phyloP scores from a whole-genome alignment of 257 asterid species.

The Jaltomata sinuosa region DNA sequence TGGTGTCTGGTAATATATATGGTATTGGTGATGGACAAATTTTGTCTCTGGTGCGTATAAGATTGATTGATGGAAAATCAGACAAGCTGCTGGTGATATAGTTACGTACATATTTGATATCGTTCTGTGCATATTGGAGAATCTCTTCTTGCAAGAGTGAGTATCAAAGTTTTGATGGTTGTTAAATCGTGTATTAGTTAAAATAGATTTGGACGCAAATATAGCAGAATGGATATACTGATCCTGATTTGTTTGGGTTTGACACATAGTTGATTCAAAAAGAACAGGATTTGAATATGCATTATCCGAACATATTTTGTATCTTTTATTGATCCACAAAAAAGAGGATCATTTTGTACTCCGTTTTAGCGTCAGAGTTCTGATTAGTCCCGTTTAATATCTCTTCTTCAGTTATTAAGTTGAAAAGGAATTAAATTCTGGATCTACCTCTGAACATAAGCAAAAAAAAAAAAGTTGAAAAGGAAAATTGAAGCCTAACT shows the following conservation, averaged over 20 bases:
- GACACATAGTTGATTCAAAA: background rate
- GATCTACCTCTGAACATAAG: too few species aligned
- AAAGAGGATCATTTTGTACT: background rate
- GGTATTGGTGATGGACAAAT: background rate
- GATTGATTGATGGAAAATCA: background rate
- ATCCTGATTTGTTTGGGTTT: background rate
- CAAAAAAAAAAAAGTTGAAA: too few species aligned
- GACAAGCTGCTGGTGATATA: background rate
- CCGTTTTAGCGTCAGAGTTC: background rate
- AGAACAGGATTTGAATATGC: background rate
- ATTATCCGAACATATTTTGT: background rate
- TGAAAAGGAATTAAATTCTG: too few species aligned
- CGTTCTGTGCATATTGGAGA: background rate
- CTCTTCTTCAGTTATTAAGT: background rate
- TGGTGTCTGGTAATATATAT: background rate
- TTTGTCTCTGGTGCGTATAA: background rate
- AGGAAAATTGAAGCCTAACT: background rate
- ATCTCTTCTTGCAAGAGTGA: background rate
- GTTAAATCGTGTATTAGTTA: background rate
- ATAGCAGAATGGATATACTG: background rate
- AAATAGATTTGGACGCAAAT: background rate
- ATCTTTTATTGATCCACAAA: background rate
- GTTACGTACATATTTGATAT: background rate
- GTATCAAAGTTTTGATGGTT: background rate
- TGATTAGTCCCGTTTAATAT: background rate